phyloP scores from a whole-genome alignment of 352 stramenopile species.

The Peronospora farinosa region DNA sequence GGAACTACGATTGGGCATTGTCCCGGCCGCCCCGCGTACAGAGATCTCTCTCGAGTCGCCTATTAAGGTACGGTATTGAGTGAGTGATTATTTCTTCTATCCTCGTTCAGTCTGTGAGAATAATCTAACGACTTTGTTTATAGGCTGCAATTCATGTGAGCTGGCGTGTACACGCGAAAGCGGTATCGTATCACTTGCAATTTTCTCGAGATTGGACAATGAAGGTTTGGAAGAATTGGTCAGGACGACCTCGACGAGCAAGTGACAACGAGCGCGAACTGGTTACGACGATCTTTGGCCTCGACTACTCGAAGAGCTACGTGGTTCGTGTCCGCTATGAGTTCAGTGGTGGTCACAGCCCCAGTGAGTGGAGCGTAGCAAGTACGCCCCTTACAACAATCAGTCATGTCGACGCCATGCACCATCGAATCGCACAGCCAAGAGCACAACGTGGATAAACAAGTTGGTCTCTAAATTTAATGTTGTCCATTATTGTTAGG shows the following conservation, averaged over 20 bases:
- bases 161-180: slow-evolving; percentile 50
- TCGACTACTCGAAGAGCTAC: slow-evolving; percentile 71
- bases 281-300: slow-evolving; percentile 53
- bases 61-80: slow-evolving; percentile 39
- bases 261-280: slow-evolving; percentile 51
- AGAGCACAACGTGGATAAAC: slow-evolving; percentile 15
- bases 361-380: slow-evolving; percentile 54
- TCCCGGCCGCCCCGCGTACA: slow-evolving; percentile 39
- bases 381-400: slow-evolving; percentile 45
- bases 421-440: slow-evolving; percentile 22
- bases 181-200: slow-evolving; percentile 56
- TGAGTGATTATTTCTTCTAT: neutral
- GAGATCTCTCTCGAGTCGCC: slow-evolving; percentile 49
- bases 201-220: slow-evolving; percentile 68
- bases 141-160: slow-evolving; percentile 58
- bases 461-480: neutral
- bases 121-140: neutral
- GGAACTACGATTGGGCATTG: slow-evolving; percentile 36
- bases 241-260: slow-evolving; percentile 37
- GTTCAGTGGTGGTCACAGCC: slow-evolving; percentile 38
- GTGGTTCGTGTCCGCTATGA: slow-evolving; percentile 67
- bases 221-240: slow-evolving; percentile 79
- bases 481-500: slow-evolving; percentile 2
- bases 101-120: neutral
- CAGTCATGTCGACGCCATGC: slow-evolving; percentile 25